phyloP scores from a whole-genome alignment of 306 rosid genomes.

The Vigna angularis region DNA sequence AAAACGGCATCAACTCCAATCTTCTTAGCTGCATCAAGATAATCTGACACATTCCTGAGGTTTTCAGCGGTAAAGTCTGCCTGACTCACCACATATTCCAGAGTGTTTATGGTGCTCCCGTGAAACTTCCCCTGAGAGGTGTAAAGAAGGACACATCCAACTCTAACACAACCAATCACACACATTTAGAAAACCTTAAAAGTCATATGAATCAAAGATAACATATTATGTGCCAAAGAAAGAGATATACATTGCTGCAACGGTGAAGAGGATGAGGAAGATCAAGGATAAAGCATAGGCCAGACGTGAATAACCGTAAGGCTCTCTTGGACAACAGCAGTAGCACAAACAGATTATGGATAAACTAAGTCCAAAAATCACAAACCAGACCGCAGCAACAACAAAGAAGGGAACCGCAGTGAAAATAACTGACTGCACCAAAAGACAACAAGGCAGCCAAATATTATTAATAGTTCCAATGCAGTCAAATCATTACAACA shows the following conservation, averaged over 20 bases:
- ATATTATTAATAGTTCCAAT: slow-evolving; percentile 26
- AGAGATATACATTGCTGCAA: slow-evolving; percentile 58
- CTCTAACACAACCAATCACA: slow-evolving; percentile 57
- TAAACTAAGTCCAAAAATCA: slow-evolving; percentile 72
- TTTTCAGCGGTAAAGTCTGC: slow-evolving; percentile 54
- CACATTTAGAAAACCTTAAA: slow-evolving; percentile 26
- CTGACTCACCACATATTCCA: slow-evolving; percentile 47
- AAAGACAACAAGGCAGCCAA: slow-evolving; percentile 41
- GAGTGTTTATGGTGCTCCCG: slow-evolving; percentile 50
- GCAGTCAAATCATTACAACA: neutral
- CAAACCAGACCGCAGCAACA: slow-evolving; percentile 76
- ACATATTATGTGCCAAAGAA: neutral
- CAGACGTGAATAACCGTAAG: slow-evolving; percentile 56
- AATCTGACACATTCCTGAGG: slow-evolving; percentile 65
- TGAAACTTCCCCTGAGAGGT: slow-evolving; percentile 62
- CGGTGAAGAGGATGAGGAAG: slow-evolving; percentile 55
- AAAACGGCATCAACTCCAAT: slow-evolving; percentile 55
- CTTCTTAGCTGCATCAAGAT: slow-evolving; percentile 57
- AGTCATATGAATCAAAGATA: slow-evolving; percentile 22
- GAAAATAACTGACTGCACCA: slow-evolving; percentile 77
- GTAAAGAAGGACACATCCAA: slow-evolving; percentile 74
- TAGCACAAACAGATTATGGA: slow-evolving; percentile 62
- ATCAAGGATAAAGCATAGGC: slow-evolving; percentile 64
- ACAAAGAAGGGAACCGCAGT: slow-evolving; percentile 84
- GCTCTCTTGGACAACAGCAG: slow-evolving; percentile 69